Evolutionary conservation across 164 flowering plant genomes (phyloP), one percentile per base, ranked within the genome.

Genomic region (Litsea cubeba): DNA sequence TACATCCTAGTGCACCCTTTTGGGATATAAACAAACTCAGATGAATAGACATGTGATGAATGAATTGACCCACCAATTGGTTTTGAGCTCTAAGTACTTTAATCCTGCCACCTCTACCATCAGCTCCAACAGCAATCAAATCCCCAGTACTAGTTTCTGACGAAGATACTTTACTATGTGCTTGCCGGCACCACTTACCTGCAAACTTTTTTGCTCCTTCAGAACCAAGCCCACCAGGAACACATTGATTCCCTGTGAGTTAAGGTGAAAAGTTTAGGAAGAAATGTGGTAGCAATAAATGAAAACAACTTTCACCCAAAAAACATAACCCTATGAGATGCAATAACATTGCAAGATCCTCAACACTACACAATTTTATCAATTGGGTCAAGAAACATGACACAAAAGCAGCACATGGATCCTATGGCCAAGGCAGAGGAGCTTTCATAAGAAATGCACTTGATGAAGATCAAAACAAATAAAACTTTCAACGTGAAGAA

Each of bases 161-260:
- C 20, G 81, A 74, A 70, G 77, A 46, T 20, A 15, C 24, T 40
- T 82, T 81, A 28, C n/a, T 73, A 68, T 83, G 89, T n/a, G 68
- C 74, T 32, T 87, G 86, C 79, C 87, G 94, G 89, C 97, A 91
- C 97, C 99, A 96, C 84, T 90, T 96, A 17, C 99, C 98, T 65
- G 91, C 78, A 71, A 87, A 82, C 79, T 88, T 83, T 58, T 81
- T 86, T 65, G 87, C 82, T 72, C 97, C 98, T 78, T 90, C 95
- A 71, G 95, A 92, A 49, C 95, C 96, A 82, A 93, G 79, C 58
- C 95, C 93, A 71, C 92, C 88, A 75, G 94, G 82, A 78, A 92
- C 87, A 65, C 89, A 87, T 67, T 76, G 71, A 71, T 83, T 85
- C 30, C 87, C 93, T 93, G 82, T 5, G 40, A 26, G 80, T 5